Base-by-base conservation (phyloP, 2,329 filamentous ascomycete species). In the Penicillium digitatum region DNA sequence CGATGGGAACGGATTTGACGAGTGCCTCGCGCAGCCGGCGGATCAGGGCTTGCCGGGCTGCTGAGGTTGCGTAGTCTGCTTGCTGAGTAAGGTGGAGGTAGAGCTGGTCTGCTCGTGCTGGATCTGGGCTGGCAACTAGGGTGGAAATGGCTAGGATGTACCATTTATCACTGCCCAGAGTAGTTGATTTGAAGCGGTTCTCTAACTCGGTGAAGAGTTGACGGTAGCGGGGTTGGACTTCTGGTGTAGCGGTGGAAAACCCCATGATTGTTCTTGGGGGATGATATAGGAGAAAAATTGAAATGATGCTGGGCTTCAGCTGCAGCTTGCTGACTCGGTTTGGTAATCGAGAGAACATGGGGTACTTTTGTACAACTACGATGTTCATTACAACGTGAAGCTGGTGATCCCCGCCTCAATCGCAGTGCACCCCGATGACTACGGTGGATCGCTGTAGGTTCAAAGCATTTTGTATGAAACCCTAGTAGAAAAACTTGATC, bases 1-100 rank as follows among this genome's bases (percentile, higher is more conserved):
- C 76, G 2, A 87, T 73, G 12, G 75, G 73, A 11, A 83, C 75
- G n/a, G 77, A 71, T 69, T 87, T 86, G 55, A 87, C 68, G 12
- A 87, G 72, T 0, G 78, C 78, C 68, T 87, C 85, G 40, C 84
- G 78, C 2, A 76, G 63, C 12, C 73, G 72, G 2, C 70, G 69
- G 46, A 74, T 58, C 7, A 75, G 63, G 6, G 66, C 62, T 48
- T 73, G 69, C 5, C 73, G 67, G 44, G 70, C 56, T 10, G 58
- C 47, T 0, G 67, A 52, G 48, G 65, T 70, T 7, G 65, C 44
- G 54, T 74, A 68, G 22, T 61, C 84, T 62, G 80, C 76, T 56
- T 81, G 74, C 39, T 70, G 66, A 63, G 78, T 80, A 34, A 87
- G 76, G 61, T 84, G 73, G 11, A 74, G 76, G 72, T 86, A 86